phyloP scores from a whole-genome alignment of 768 basidiomycete species.

The Kondoa subrosea region DNA sequence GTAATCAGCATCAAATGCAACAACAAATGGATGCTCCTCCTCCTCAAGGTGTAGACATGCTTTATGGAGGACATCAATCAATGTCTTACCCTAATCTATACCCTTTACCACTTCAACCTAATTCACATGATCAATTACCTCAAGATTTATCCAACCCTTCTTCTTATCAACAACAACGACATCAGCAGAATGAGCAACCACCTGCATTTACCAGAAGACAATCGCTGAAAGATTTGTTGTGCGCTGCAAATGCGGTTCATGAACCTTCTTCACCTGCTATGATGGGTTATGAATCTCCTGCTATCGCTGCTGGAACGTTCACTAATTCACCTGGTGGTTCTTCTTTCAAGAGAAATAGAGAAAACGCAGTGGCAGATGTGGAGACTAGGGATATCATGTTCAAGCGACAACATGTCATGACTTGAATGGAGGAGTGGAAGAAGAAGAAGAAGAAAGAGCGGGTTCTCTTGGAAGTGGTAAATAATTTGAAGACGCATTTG shows the following conservation, averaged over 20 bases:
- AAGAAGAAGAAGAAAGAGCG: no score
- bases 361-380: neutral
- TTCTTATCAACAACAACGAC: neutral
- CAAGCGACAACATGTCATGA: neutral
- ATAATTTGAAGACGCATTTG: no score
- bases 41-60: no score
- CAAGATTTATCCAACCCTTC: neutral
- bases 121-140: neutral
- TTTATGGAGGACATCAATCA: neutral
- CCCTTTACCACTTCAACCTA: neutral
- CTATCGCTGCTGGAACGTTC: neutral
- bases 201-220: neutral
- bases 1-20: neutral
- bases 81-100: neutral
- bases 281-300: neutral
- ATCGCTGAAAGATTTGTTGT: neutral
- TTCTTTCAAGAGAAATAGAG: neutral
- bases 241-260: neutral
- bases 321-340: no score
- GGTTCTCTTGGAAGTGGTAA: no score
- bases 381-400: neutral
- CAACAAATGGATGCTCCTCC: neutral
- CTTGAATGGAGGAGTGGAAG: no score
- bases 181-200: neutral
- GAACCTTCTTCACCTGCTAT: neutral